Conservation (phyloP, 768 basidiomycete species). For the Phanerochaete carnosa region DNA sequence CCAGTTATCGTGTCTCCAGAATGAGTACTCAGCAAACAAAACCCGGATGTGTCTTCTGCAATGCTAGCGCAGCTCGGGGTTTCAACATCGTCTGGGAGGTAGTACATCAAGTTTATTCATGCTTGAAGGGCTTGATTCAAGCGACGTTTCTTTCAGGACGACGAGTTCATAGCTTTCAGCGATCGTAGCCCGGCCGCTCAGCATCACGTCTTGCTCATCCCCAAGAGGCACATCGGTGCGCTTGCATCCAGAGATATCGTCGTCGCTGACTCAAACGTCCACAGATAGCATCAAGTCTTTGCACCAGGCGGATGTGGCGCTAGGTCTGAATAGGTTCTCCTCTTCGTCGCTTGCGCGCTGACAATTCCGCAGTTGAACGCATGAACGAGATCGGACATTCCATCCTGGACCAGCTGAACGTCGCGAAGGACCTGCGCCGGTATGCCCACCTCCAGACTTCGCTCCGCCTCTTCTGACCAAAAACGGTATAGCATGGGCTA, state of each 20-base stretch:
- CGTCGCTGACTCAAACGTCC: neutral
- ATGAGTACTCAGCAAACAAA: too few relatives aligned
- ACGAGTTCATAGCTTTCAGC: conserved; percentile 28
- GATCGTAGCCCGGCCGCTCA: conserved; percentile 32
- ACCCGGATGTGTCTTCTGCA: conserved; percentile 30
- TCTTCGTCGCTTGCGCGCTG: too few relatives aligned
- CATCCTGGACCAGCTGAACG: conserved; percentile 45
- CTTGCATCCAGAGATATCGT: too few relatives aligned
- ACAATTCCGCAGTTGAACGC: conserved; percentile 41
- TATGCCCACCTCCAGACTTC: conserved; percentile 19
- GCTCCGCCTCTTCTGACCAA: neutral
- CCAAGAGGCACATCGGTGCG: conserved; percentile 34
- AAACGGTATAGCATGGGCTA: conserved; percentile 60
- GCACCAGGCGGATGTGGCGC: conserved; percentile 37
- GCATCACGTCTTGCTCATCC: conserved; percentile 34
- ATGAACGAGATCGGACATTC: conserved; percentile 51
- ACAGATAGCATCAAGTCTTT: conserved; percentile 58
- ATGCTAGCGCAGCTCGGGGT: conserved; percentile 24
- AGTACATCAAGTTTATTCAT: too few relatives aligned
- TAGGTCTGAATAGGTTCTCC: conserved; percentile 35
- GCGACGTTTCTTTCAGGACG: conserved; percentile 21
- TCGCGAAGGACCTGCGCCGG: conserved; percentile 43
- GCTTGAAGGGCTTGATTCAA: neutral
- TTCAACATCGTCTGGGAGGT: conserved; percentile 35
- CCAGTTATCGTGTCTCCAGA: too few relatives aligned